These are phyloP conservation scores for Clitopilus passeckerianus DNA, from an alignment of 768 basidiomycete genomes.

Conservation along the genomic window DNA sequence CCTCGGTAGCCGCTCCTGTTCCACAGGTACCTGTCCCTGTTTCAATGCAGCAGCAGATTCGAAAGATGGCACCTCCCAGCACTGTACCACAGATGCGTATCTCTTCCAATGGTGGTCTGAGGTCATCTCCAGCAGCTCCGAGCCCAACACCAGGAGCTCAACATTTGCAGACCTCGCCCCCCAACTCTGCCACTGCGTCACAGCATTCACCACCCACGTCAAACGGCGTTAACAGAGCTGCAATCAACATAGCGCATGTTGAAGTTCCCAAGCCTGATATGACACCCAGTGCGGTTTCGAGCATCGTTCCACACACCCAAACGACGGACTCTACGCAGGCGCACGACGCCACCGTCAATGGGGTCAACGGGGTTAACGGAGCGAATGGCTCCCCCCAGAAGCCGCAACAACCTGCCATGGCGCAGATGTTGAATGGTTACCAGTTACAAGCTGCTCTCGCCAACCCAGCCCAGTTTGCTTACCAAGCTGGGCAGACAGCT, in stretches of 20 bases:
- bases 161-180: constrained; percentile 12
- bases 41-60: constrained; percentile 55
- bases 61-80: constrained; percentile 56
- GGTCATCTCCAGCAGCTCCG: constrained; percentile 36
- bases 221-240: constrained; percentile 35
- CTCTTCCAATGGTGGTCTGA: constrained; percentile 53
- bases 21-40: constrained; percentile 18
- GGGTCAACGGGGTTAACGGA: constrained; percentile 18
- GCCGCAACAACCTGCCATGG: constrained; percentile 15
- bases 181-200: constrained; percentile 25
- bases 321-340: constrained; percentile 22
- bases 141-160: background rate
- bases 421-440: background rate
- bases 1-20: constrained; percentile 37
- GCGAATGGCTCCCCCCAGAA: constrained; percentile 27
- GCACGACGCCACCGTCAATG: constrained; percentile 14
- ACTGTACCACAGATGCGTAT: constrained; percentile 55
- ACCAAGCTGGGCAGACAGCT: constrained; percentile 9
- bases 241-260: constrained; percentile 42
- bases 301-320: constrained; percentile 12
- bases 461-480: background rate
- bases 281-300: constrained; percentile 12
- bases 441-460: background rate
- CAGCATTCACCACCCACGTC: constrained; percentile 32
- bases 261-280: constrained; percentile 34